Evolutionary conservation across 306 rosid genomes (phyloP).

Genomic region (Fagus sylvatica): DNA sequence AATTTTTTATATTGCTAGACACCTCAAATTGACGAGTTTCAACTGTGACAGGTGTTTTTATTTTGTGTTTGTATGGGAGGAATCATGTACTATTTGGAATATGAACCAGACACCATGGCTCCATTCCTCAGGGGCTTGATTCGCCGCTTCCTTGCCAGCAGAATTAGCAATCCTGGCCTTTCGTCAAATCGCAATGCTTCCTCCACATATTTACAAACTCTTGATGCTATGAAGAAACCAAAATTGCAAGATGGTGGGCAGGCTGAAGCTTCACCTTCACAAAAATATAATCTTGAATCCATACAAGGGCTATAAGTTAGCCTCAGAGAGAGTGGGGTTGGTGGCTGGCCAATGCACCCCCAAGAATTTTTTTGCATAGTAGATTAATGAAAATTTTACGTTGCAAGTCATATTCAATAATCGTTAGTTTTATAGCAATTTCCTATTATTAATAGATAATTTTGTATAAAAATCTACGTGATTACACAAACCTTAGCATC

Average conservation of each 20-base stretch:
- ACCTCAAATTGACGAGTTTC: background rate
- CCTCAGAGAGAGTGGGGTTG: background rate
- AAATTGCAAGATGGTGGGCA: constrained; percentile 41
- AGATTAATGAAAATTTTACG: background rate
- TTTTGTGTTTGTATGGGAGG: constrained; percentile 94
- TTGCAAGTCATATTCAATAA: background rate
- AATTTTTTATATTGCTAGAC: background rate
- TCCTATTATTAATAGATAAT: background rate
- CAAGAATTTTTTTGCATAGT: background rate
- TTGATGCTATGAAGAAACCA: constrained; percentile 59
- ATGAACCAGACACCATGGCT: constrained; percentile 96
- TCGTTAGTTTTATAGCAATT: background rate
- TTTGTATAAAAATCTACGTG: background rate
- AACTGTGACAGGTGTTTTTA: constrained; percentile 63
- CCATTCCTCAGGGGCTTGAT: constrained; percentile 87
- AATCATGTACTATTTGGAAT: constrained; percentile 89
- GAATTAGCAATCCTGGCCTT: constrained; percentile 78
- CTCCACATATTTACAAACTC: constrained; percentile 56
- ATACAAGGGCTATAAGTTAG: constrained; percentile 81
- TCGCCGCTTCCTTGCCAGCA: constrained; percentile 94
- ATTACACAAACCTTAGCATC: background rate
- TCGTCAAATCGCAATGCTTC: constrained; percentile 47
- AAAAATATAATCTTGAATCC: constrained; percentile 85
- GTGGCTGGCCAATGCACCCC: background rate
- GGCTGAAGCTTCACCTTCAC: constrained; percentile 47